Conservation (phyloP, 371 early-diverging fungal genomes). For the Mucor saturninus region DNA sequence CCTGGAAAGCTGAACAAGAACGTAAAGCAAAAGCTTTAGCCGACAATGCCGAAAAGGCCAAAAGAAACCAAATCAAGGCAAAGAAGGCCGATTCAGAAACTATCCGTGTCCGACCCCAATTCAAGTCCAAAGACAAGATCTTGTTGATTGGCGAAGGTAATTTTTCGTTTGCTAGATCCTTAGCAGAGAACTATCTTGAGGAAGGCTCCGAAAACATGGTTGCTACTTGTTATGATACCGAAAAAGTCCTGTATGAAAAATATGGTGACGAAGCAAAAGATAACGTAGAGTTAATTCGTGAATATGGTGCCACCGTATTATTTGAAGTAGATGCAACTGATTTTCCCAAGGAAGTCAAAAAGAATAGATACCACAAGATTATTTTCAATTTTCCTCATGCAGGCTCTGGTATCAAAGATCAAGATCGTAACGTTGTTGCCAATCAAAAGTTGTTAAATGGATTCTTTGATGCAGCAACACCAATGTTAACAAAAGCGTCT, state of each 20-base stretch:
- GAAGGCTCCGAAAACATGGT: slow-evolving; percentile 59
- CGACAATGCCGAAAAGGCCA: slow-evolving; percentile 26
- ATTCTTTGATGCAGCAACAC: slow-evolving; percentile 73
- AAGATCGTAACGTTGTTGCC: slow-evolving; percentile 80
- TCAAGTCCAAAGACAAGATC: slow-evolving; percentile 55
- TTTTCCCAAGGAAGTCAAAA: slow-evolving; percentile 63
- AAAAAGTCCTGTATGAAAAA: slow-evolving; percentile 71
- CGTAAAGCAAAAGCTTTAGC: slow-evolving; percentile 14
- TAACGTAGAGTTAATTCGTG: slow-evolving; percentile 63
- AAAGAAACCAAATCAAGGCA: slow-evolving; percentile 23
- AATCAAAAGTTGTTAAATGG: slow-evolving; percentile 80
- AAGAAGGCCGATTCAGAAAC: neutral
- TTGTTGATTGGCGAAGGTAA: slow-evolving; percentile 84
- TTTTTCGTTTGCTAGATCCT: slow-evolving; percentile 81
- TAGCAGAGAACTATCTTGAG: slow-evolving; percentile 59
- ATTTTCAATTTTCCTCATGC: slow-evolving; percentile 97
- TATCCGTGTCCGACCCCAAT: slow-evolving; percentile 28
- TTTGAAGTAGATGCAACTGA: slow-evolving; percentile 85
- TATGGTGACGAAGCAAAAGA: slow-evolving; percentile 75
- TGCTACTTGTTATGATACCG: slow-evolving; percentile 83
- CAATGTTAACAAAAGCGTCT: slow-evolving; percentile 47
- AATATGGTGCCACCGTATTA: slow-evolving; percentile 69
- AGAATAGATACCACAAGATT: slow-evolving; percentile 72
- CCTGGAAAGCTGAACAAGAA: slow-evolving; percentile 14
- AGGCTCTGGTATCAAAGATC: slow-evolving; percentile 92